Conservation (phyloP, 1,284 basidiomycete genomes). For the Leccinum solheimii region DNA sequence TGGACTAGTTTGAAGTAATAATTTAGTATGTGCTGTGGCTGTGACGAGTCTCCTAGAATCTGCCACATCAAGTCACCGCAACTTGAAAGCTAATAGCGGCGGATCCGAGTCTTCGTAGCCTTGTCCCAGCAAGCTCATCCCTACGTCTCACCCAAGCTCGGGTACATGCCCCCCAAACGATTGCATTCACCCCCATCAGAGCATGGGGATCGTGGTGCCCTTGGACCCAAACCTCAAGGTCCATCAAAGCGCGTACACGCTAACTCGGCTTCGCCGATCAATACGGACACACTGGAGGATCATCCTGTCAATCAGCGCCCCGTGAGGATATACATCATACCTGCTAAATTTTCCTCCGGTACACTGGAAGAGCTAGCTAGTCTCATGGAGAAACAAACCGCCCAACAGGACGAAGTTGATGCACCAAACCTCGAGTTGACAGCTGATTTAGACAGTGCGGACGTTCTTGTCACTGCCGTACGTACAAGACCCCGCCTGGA, state of each 20-base stretch:
- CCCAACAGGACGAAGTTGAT: background rate
- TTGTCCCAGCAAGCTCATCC: background rate
- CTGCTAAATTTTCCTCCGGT: slow-evolving; percentile 53
- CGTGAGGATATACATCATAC: slow-evolving; percentile 53
- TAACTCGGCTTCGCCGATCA: slow-evolving; percentile 2
- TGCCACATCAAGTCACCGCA: background rate
- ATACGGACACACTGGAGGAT: slow-evolving; percentile 2
- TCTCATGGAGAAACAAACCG: slow-evolving; percentile 42
- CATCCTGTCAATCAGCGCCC: slow-evolving; percentile 7
- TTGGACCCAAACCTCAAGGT: background rate
- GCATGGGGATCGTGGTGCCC: background rate
- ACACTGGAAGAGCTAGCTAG: slow-evolving; percentile 47
- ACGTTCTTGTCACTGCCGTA: slow-evolving; percentile 65
- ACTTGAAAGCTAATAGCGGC: background rate
- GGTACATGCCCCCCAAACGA: slow-evolving; percentile 16
- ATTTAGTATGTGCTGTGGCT: background rate
- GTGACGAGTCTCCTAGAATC: background rate
- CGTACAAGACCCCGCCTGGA: slow-evolving; percentile 66
- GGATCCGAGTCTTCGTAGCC: background rate
- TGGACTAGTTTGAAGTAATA: background rate
- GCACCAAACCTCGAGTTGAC: slow-evolving; percentile 40
- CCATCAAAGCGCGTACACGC: slow-evolving; percentile 15
- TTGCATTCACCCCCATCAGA: slow-evolving; percentile 4
- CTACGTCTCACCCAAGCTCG: background rate
- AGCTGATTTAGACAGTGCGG: slow-evolving; percentile 47